These are phyloP conservation scores for Sphaerulina populicola DNA, from an alignment of 2,329 filamentous ascomycete genomes.

Conservation along the genomic window DNA sequence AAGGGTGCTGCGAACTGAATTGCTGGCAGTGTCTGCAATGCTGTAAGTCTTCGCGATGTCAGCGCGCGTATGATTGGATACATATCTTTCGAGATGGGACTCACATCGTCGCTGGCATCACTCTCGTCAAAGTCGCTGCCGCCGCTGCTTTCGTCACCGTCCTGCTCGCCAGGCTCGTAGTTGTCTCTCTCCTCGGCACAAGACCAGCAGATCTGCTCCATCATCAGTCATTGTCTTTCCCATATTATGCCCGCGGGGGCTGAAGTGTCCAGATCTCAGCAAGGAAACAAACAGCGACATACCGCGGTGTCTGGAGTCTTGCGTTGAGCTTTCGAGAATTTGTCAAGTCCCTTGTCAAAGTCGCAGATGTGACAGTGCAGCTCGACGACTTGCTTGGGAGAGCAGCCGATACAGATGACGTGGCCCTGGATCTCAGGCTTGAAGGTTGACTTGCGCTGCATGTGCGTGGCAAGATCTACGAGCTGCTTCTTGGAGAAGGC, in stretches of 20 bases:
- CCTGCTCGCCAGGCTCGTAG: conserved; percentile 17
- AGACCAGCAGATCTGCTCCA: conserved; percentile 18
- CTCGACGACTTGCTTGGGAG: conserved; percentile 19
- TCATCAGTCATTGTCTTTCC: background rate
- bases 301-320: conserved; percentile 22
- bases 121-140: conserved; percentile 10
- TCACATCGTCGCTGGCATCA: background rate
- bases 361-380: conserved; percentile 24
- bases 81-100: background rate
- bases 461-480: conserved; percentile 2
- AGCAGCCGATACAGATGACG: conserved; percentile 23
- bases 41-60: background rate
- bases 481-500: conserved; percentile 10
- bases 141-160: conserved; percentile 7
- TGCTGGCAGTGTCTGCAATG: background rate
- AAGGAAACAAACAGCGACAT: conserved; percentile 1
- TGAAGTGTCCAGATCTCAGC: too few species aligned
- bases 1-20: conserved; percentile 5
- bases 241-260: too few species aligned
- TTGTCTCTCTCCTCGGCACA: conserved; percentile 18
- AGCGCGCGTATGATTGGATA: background rate
- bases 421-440: conserved; percentile 7
- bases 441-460: conserved; percentile 2
- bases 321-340: conserved; percentile 25
- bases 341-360: conserved; percentile 18